phyloP scores from a whole-genome alignment of 2,329 filamentous ascomycete genomes.

The Trichoderma asperellum region DNA sequence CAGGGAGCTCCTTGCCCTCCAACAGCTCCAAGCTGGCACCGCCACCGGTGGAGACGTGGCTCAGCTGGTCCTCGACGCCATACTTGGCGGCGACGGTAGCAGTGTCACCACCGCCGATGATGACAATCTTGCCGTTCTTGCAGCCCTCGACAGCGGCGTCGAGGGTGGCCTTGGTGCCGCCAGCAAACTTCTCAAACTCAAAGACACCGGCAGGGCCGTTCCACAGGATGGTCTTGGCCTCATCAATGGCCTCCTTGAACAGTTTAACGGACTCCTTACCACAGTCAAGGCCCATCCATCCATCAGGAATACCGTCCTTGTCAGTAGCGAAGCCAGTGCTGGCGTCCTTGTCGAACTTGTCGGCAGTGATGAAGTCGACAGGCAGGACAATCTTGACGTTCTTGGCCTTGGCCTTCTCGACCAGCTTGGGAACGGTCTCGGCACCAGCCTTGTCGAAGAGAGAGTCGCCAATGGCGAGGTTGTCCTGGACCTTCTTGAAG shows the following conservation, averaged over 20 bases:
- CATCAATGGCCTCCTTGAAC: slow-evolving; percentile 83
- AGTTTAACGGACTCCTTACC: slow-evolving; percentile 86
- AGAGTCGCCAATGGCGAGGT: slow-evolving; percentile 84
- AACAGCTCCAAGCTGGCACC: slow-evolving; percentile 94
- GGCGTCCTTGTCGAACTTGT: slow-evolving; percentile 90
- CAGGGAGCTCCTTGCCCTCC: slow-evolving; percentile 96
- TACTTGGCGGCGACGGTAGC: slow-evolving; percentile 98
- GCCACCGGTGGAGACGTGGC: slow-evolving; percentile 96
- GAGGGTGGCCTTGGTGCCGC: slow-evolving; percentile 88
- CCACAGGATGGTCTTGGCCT: slow-evolving; percentile 97
- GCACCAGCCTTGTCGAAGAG: slow-evolving; percentile 93
- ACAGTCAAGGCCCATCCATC: slow-evolving; percentile 97
- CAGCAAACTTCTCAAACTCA: slow-evolving; percentile 93
- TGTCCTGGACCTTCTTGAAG: slow-evolving; percentile 98
- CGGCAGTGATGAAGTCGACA: slow-evolving; percentile 92
- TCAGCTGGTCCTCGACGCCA: slow-evolving; percentile 92
- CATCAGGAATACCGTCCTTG: slow-evolving; percentile 86
- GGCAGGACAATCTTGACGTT: slow-evolving; percentile 94
- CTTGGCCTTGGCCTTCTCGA: slow-evolving; percentile 96
- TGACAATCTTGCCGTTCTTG: slow-evolving; percentile 81
- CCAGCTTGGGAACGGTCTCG: slow-evolving; percentile 85
- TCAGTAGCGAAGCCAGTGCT: slow-evolving; percentile 81
- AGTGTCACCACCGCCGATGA: slow-evolving; percentile 97
- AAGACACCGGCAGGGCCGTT: slow-evolving; percentile 98
- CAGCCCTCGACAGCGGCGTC: slow-evolving; percentile 84